Evolutionary conservation across 805 yeast species (phyloP).

Genomic region (Spathaspora sp.): DNA sequence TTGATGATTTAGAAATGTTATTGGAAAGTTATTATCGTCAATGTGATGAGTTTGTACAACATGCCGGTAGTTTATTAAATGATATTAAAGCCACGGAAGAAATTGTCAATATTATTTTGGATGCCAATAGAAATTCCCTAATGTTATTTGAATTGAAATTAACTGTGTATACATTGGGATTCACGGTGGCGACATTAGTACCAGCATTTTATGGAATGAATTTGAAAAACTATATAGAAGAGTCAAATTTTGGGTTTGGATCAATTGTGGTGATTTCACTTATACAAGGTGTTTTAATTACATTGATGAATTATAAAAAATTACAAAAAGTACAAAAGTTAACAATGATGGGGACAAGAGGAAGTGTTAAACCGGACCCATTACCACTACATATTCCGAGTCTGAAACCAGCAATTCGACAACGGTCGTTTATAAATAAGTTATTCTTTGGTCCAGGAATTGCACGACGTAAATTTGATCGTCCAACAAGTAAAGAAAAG

Average conservation of each 20-base stretch:
- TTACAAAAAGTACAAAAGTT: slow-evolving; percentile 61
- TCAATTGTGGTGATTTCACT: slow-evolving; percentile 51
- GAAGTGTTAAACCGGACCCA: neutral
- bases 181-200: slow-evolving; percentile 76
- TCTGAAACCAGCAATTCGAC: neutral
- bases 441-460: slow-evolving; percentile 25
- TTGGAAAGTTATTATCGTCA: slow-evolving; percentile 87
- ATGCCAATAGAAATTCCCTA: slow-evolving; percentile 84
- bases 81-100: slow-evolving; percentile 91
- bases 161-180: slow-evolving; percentile 78
- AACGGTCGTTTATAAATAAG: slow-evolving; percentile 7
- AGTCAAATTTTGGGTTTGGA: slow-evolving; percentile 59
- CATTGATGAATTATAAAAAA: slow-evolving; percentile 53
- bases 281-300: slow-evolving; percentile 50
- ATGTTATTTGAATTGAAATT: slow-evolving; percentile 84
- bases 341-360: slow-evolving; percentile 47
- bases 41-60: slow-evolving; percentile 91
- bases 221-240: slow-evolving; percentile 72
- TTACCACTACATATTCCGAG: neutral
- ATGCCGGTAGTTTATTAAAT: slow-evolving; percentile 74
- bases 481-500: slow-evolving; percentile 33
- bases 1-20: slow-evolving; percentile 80
- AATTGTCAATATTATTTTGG: slow-evolving; percentile 84
- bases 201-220: slow-evolving; percentile 94
- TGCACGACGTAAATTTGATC: slow-evolving; percentile 17